phyloP scores from a whole-genome alignment of 441 rosid genomes.

The Adansonia madagascariensis region DNA sequence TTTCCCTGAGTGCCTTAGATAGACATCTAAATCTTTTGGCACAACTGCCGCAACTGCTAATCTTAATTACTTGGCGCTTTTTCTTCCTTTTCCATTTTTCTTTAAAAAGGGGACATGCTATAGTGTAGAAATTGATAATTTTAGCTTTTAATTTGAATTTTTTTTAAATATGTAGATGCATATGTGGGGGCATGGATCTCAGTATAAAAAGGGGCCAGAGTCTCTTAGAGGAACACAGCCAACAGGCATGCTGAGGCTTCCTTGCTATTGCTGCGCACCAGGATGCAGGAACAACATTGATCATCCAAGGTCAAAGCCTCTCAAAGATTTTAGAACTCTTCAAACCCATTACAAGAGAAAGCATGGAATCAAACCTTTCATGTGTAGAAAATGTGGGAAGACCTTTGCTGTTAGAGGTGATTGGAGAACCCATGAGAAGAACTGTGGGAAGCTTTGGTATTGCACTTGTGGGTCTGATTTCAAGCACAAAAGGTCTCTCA shows the following conservation, averaged over 20 bases:
- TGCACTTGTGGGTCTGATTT: conserved; percentile 94
- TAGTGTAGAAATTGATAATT: neutral
- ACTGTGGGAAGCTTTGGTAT: conserved; percentile 98
- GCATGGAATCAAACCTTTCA: conserved; percentile 86
- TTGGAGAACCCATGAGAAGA: conserved; percentile 99
- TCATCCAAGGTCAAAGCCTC: conserved; percentile 85
- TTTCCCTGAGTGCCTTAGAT: conserved; percentile 17
- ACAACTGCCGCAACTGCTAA: neutral
- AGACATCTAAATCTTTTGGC: conserved; percentile 11
- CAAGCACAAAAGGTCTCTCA: conserved; percentile 93
- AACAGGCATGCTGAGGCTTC: conserved; percentile 89
- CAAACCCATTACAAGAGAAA: conserved; percentile 97
- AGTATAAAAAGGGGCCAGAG: conserved; percentile 95
- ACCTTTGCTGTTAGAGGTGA: conserved; percentile 96
- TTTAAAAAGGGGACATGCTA: neutral
- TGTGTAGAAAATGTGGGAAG: conserved; percentile 90
- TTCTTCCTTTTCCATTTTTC: neutral
- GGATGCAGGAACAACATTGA: conserved; percentile 97
- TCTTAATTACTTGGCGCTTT: conserved; percentile 1
- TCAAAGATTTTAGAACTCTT: conserved; percentile 93
- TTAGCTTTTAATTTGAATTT: neutral
- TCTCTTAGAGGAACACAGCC: conserved; percentile 94
- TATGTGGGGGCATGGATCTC: conserved; percentile 99
- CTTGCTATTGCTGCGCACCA: conserved; percentile 91
- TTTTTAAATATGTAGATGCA: conserved; percentile 67